phyloP scores from a whole-genome alignment of 371 early-diverging fungal genomes.

The Mucor indicus region DNA sequence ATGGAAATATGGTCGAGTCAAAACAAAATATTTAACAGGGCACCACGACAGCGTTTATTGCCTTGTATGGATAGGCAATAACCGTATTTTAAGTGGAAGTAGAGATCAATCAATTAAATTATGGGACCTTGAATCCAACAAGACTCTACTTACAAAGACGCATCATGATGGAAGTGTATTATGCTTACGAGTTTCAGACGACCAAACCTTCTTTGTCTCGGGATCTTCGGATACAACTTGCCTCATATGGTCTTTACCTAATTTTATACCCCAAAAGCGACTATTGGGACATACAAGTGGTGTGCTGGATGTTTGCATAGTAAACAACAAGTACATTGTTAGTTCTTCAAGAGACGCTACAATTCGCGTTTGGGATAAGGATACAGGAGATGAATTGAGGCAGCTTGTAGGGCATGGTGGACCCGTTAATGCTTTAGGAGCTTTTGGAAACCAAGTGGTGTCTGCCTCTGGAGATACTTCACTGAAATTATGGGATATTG shows the following conservation, averaged over 20 bases:
- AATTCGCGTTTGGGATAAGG: conserved; percentile 79
- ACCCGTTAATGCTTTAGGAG: conserved; percentile 84
- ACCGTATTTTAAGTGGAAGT: conserved; percentile 83
- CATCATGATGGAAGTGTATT: conserved; percentile 89
- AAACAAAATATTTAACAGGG: conserved; percentile 50
- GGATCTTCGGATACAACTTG: conserved; percentile 88
- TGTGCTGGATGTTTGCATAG: conserved; percentile 76
- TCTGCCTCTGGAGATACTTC: conserved; percentile 46
- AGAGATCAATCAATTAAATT: conserved; percentile 84
- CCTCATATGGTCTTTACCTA: conserved; percentile 78
- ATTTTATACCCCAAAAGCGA: conserved; percentile 24
- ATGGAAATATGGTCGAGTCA: conserved; percentile 20
- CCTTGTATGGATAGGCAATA: conserved; percentile 64
- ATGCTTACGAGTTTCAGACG: conserved; percentile 67
- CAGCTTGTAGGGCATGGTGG: conserved; percentile 78
- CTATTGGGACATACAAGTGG: conserved; percentile 64
- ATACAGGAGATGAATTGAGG: conserved; percentile 44
- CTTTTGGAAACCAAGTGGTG: conserved; percentile 62
- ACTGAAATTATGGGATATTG: conserved; percentile 85
- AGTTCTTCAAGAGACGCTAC: conserved; percentile 92
- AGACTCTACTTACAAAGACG: conserved; percentile 52
- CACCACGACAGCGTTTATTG: conserved; percentile 89
- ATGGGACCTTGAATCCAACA: conserved; percentile 56
- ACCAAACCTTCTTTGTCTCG: conserved; percentile 73
- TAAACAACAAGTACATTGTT: conserved; percentile 58